Evolutionary conservation across 352 stramenopile genomes (phyloP).

Genomic region (Phytophthora citricola): DNA sequence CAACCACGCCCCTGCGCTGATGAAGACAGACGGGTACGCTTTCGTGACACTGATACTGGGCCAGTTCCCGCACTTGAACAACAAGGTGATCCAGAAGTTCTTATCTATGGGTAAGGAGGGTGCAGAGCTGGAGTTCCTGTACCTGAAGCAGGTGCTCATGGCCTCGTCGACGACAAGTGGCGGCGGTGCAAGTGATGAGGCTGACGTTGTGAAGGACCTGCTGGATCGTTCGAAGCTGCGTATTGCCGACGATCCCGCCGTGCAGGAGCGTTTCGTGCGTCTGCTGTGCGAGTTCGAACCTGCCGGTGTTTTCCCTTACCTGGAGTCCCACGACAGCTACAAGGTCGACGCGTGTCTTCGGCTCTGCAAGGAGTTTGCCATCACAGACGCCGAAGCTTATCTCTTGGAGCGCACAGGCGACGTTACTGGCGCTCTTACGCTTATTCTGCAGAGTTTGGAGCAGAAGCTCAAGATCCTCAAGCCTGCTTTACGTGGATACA

Average conservation of each 20-base stretch:
- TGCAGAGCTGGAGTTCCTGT: slow-evolving; percentile 81
- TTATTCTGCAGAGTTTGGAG: slow-evolving; percentile 94
- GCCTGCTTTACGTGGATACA: slow-evolving; percentile 81
- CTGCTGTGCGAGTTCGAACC: slow-evolving; percentile 86
- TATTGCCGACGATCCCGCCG: slow-evolving; percentile 79
- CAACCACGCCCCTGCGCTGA: slow-evolving; percentile 73
- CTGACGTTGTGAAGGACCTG: slow-evolving; percentile 80
- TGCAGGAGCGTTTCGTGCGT: slow-evolving; percentile 85
- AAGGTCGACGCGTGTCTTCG: slow-evolving; percentile 87
- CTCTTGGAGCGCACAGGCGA: slow-evolving; percentile 94
- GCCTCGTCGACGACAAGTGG: slow-evolving; percentile 57
- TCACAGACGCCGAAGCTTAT: slow-evolving; percentile 91
- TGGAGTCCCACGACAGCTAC: slow-evolving; percentile 89
- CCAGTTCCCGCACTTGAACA: slow-evolving; percentile 87
- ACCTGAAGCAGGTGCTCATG: slow-evolving; percentile 83
- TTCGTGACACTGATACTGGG: slow-evolving; percentile 91
- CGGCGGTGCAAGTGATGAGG: slow-evolving; percentile 61
- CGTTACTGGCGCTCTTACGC: slow-evolving; percentile 91
- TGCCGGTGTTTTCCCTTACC: slow-evolving; percentile 75
- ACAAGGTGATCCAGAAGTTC: slow-evolving; percentile 87
- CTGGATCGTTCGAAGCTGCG: slow-evolving; percentile 83
- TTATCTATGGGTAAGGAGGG: slow-evolving; percentile 81
- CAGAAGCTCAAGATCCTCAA: slow-evolving; percentile 93
- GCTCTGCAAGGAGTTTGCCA: slow-evolving; percentile 85
- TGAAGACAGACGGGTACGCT: slow-evolving; percentile 90